These are phyloP conservation scores for Ceratocystis albifundus DNA, from an alignment of 2,329 filamentous ascomycete species.

Conservation along the genomic window DNA sequence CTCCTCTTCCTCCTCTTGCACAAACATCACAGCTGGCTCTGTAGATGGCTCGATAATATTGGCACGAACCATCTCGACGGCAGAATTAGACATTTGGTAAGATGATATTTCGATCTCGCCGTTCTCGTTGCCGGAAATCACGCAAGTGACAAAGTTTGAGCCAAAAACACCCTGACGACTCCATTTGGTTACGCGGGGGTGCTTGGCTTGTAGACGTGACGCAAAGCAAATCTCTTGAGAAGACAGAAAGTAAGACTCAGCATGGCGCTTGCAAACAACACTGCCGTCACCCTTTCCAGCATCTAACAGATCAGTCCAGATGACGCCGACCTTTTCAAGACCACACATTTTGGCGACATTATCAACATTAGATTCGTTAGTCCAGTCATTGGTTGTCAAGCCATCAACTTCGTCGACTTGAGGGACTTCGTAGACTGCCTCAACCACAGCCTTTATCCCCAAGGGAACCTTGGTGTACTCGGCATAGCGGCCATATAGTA, in stretches of 20 bases:
- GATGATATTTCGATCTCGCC: constrained; percentile 80
- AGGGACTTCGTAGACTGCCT: constrained; percentile 93
- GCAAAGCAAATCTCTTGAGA: constrained; percentile 88
- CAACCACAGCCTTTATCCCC: constrained; percentile 87
- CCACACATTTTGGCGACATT: constrained; percentile 72
- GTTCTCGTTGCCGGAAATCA: constrained; percentile 83
- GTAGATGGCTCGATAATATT: constrained; percentile 92
- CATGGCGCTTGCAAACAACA: constrained; percentile 88
- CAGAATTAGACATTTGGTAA: constrained; percentile 90
- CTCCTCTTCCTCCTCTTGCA: constrained; percentile 73
- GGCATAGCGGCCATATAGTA: constrained; percentile 79
- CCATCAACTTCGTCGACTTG: constrained; percentile 84
- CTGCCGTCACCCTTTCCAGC: constrained; percentile 69
- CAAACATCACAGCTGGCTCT: constrained; percentile 86
- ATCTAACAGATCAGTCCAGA: constrained; percentile 87
- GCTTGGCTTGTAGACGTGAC: constrained; percentile 71
- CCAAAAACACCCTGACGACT: constrained; percentile 89
- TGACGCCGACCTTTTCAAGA: constrained; percentile 77
- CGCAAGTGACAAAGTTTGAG: constrained; percentile 93
- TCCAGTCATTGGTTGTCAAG: constrained; percentile 72
- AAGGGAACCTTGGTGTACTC: constrained; percentile 89
- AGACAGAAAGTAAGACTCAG: constrained; percentile 87
- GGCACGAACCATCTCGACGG: constrained; percentile 91
- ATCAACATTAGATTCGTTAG: constrained; percentile 70
- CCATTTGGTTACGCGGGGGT: constrained; percentile 90